Conservation (phyloP, 2,329 filamentous ascomycete species). For the Cladobotryum mycophilum region DNA sequence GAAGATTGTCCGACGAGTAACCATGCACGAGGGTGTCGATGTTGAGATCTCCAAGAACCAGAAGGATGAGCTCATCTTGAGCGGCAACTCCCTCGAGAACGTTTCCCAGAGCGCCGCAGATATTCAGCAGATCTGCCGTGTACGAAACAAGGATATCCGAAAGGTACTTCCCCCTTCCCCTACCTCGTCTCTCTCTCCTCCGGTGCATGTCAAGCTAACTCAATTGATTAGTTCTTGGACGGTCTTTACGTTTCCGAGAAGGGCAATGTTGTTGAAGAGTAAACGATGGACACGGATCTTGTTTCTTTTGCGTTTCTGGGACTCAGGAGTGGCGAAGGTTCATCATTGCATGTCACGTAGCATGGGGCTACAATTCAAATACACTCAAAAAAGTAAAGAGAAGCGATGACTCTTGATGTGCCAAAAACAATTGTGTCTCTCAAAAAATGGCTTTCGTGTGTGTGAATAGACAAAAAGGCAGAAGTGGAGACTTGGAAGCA, state of each 20-base stretch:
- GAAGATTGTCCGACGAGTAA: slow-evolving; percentile 94
- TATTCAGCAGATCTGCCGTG: slow-evolving; percentile 99
- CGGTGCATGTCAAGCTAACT: neutral
- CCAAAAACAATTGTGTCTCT: neutral
- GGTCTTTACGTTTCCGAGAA: slow-evolving; percentile 99
- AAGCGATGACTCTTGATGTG: slow-evolving; percentile 13
- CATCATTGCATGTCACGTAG: slow-evolving; percentile 57
- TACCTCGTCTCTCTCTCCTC: neutral
- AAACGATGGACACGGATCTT: slow-evolving; percentile 37
- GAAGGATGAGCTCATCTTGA: slow-evolving; percentile 95
- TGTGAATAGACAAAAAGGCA: neutral
- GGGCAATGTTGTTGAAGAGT: slow-evolving; percentile 81
- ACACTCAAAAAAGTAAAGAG: slow-evolving; percentile 31
- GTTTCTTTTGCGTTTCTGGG: slow-evolving; percentile 55
- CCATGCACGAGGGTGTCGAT: slow-evolving; percentile 84
- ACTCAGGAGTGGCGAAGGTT: slow-evolving; percentile 58
- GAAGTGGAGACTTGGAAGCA: neutral
- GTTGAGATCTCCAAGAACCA: slow-evolving; percentile 84
- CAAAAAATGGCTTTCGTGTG: neutral
- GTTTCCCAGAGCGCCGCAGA: slow-evolving; percentile 98
- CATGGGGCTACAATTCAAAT: slow-evolving; percentile 34
- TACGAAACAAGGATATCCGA: slow-evolving; percentile 99
- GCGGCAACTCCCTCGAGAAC: slow-evolving; percentile 91
- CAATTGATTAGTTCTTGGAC: slow-evolving; percentile 79
- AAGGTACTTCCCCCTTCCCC: slow-evolving; percentile 54